These are phyloP conservation scores for Bombardia bombarda DNA, from an alignment of 495 filamentous ascomycete species.

Conservation along the genomic window DNA sequence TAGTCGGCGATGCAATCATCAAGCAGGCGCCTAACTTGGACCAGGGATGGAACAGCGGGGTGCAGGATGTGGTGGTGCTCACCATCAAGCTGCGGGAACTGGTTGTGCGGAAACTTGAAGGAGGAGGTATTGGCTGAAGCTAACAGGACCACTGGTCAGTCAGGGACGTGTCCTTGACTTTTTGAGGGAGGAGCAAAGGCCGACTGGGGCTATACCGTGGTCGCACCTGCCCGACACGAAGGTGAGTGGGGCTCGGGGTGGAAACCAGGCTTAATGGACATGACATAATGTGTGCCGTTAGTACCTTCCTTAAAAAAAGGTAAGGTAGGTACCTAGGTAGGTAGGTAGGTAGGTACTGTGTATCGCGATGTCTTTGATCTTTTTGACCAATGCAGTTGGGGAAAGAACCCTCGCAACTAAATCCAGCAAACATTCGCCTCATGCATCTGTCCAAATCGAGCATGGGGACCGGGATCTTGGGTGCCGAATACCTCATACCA, in stretches of 20 bases:
- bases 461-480: too few relatives aligned
- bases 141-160: not conserved
- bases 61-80: conserved; percentile 29
- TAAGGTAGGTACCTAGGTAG: too few relatives aligned
- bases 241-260: not conserved
- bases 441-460: too few relatives aligned
- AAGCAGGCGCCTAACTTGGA: conserved; percentile 31
- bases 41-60: conserved; percentile 26
- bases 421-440: too few relatives aligned
- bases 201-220: conserved; percentile 1
- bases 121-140: not conserved
- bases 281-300: too few relatives aligned
- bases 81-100: conserved; percentile 14
- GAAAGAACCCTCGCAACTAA: too few relatives aligned
- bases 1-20: conserved; percentile 35
- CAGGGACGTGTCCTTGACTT: not conserved
- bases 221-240: not conserved
- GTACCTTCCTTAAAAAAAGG: too few relatives aligned
- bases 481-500: too few relatives aligned
- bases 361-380: too few relatives aligned
- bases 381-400: too few relatives aligned
- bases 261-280: not conserved
- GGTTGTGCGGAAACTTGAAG: not conserved
- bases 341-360: too few relatives aligned
- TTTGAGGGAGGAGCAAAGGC: conserved; percentile 1